Base-by-base conservation (phyloP, 306 rosid genomes). In the Luffa aegyptiaca region DNA sequence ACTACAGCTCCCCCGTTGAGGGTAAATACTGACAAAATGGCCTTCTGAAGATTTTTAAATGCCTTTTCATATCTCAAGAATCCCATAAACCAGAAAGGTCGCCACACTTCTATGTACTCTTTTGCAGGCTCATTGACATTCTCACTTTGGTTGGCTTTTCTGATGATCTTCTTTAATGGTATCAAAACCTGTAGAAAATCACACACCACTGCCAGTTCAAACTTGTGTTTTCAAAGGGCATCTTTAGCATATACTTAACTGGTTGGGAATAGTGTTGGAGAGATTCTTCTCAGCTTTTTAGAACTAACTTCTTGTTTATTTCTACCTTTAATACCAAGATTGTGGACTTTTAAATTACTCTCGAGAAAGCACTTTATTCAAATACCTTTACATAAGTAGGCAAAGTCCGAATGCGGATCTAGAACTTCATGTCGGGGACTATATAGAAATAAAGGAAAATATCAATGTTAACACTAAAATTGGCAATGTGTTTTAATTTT, bases 31-130 rank as follows among this genome's bases (percentile, higher is more conserved):
- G n/a, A n/a, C 90, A 26, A 85, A 81, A 93, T 80, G 53, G 92
- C 97, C 85, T 89, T 90, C 31, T 84, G 85, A 62, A 91, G 93
- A 84, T 87, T 91, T 49, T 10, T 82, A n/a, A 83, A 80, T 61
- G 98, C 98, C 84, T 89, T 88, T 51, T 90, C 92, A 82, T 89
- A 89, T 73, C 92, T 66, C 58, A 93, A 42, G 86, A 93, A 91
- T 8, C 98, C 98, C 89, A 93, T 64, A 76, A 93, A 93, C 95
- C 98, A 93, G 85, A 93, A 91, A n/a, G n/a, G n/a, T n/a, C n/a
- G n/a, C n/a, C n/a, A n/a, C 80, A 91, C 83, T 73, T 91, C 84
- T 39, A 90, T 86, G 89, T 89, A 93, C 87, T 86, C 90, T 81
- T 87, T 86, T 36, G 81, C 84, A 82, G 89, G 81, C 36, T 92